Base-by-base conservation (phyloP, 139 green algal genomes). In the Chlamydomonas sphaeroides region DNA sequence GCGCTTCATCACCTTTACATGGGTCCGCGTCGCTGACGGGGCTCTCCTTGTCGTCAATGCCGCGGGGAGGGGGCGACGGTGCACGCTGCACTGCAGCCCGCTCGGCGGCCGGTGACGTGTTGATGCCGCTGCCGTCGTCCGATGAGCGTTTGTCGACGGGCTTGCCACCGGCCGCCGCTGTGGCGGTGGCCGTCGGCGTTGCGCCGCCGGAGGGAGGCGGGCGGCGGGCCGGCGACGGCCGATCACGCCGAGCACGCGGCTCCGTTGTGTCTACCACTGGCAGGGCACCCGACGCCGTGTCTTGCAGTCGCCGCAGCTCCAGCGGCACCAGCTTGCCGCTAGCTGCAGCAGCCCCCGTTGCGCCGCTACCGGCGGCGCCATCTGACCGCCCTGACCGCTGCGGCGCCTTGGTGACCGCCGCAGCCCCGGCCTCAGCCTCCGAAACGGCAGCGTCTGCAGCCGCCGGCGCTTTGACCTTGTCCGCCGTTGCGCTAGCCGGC, bases 261-360 rank as follows among this genome's bases (percentile, higher is more conserved):
- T 82, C 75, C 1, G 57, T 48, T 3, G 33, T 72, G 33, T 72
- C 42, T 5, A 82, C 41, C 1, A 51, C 75, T 3, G 75, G 62
- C 18, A 39, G 23, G 1, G 41, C 62, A 3, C 5, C 42, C 6
- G 62, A 65, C 4, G 45, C 30, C 42, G 30, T 65, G 33, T 63
- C 69, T 62, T 82, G 75, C 39, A 82, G 75, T 7, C 75, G 41
- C 23, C 75, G 41, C 7, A 82, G 75, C 61, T 82, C 75, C 42
- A 82, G 42, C 3, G 70, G 59, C 42, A 76, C 32, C 7, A 51
- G 41, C 32, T 63, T 68, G 7, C n/a, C n/a, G n/a, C n/a, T n/a
- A n/a, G n/a, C n/a, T n/a, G n/a, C n/a, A n/a, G n/a, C n/a, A n/a
- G n/a, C n/a, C n/a, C n/a, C n/a, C n/a, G n/a, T n/a, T n/a, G n/a